These are phyloP conservation scores for Vigna nakashimae DNA, from an alignment of 306 rosid species.

Conservation along the genomic window DNA sequence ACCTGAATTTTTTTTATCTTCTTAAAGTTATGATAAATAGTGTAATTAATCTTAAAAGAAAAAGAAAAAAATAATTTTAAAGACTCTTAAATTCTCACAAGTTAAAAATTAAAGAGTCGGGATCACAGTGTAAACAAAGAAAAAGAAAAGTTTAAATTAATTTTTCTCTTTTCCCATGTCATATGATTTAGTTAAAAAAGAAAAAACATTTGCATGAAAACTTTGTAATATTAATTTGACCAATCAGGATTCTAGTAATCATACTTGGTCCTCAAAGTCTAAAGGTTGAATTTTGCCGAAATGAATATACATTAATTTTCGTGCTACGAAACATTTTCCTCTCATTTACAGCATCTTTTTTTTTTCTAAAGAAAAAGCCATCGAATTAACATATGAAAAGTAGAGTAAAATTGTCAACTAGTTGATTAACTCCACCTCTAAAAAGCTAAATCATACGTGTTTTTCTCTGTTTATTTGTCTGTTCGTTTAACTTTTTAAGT, in stretches of 20 bases:
- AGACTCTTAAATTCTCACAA: no score
- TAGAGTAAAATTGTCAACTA: neutral
- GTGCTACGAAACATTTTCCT: neutral
- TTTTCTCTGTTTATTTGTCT: neutral
- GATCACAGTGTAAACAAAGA: no score
- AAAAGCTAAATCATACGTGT: neutral
- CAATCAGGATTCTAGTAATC: neutral
- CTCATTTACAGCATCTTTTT: neutral
- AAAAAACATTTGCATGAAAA: neutral
- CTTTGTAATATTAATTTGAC: neutral
- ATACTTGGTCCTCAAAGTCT: neutral
- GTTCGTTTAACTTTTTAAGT: neutral
- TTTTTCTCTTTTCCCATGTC: neutral
- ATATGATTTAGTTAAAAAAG: neutral
- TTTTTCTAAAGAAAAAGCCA: neutral
- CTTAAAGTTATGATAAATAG: no score
- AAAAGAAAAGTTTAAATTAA: no score
- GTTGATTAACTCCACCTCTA: neutral
- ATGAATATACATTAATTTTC: constrained; percentile 1
- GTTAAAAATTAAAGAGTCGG: no score
- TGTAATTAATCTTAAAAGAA: no score
- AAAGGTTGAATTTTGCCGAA: neutral
- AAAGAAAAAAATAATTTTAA: no score
- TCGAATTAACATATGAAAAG: neutral
- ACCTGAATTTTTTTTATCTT: no score